Evolutionary conservation across 768 basidiomycete genomes (phyloP).

Genomic region (Hericium coralloides): DNA sequence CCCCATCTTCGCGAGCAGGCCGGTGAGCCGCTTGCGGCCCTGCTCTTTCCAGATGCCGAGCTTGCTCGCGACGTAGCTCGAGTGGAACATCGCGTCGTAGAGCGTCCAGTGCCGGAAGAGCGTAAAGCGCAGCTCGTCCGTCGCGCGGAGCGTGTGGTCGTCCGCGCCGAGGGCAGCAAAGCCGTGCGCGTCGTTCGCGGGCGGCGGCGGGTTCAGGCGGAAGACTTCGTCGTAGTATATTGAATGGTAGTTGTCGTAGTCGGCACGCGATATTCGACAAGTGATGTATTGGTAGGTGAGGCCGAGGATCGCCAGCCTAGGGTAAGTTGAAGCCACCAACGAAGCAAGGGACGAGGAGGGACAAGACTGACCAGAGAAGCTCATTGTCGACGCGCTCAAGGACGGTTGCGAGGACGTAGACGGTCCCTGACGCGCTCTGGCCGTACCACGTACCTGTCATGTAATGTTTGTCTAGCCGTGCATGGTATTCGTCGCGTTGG

Average conservation of each 20-base stretch:
- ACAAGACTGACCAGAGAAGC: constrained; percentile 67
- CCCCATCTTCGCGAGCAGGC: constrained; percentile 98
- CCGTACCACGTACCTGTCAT: constrained; percentile 77
- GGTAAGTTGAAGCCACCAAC: not conserved
- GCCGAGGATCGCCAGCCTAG: constrained; percentile 86
- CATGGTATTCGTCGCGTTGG: constrained; percentile 54
- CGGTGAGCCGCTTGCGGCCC: constrained; percentile 81
- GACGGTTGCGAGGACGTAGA: constrained; percentile 86
- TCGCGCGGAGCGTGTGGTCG: constrained; percentile 71
- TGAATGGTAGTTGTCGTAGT: constrained; percentile 74
- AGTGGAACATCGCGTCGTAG: constrained; percentile 97
- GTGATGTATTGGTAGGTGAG: constrained; percentile 89
- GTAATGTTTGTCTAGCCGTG: constrained; percentile 75
- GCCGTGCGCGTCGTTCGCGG: constrained; percentile 32
- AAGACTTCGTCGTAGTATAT: constrained; percentile 89
- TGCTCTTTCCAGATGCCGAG: constrained; percentile 95
- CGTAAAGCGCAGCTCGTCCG: constrained; percentile 89
- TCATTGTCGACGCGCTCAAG: constrained; percentile 92
- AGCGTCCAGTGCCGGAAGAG: constrained; percentile 96
- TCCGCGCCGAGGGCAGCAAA: constrained; percentile 63
- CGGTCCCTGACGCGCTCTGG: constrained; percentile 80
- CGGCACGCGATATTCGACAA: constrained; percentile 77
- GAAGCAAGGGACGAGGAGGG: not conserved
- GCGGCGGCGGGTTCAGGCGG: constrained; percentile 68
- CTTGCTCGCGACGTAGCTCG: constrained; percentile 90